Evolutionary conservation across 1,139 yeast species (phyloP).

Genomic region (Kodamaea derodonti): DNA sequence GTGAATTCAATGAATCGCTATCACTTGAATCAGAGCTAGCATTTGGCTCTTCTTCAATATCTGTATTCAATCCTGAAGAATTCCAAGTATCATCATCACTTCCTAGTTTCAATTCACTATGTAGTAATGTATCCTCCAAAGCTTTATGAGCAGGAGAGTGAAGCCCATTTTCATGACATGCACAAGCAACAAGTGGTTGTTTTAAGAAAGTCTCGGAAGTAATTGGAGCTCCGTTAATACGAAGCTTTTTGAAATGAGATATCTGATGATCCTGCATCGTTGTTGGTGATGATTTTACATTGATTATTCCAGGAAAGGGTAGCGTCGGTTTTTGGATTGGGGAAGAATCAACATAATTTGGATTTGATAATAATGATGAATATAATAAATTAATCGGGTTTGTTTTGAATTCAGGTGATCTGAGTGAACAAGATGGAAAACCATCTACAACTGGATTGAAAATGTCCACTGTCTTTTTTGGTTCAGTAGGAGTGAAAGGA

Average conservation of each 20-base stretch:
- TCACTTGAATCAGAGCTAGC: slow-evolving; percentile 20
- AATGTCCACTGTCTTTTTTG: background rate
- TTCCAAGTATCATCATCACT: slow-evolving; percentile 18
- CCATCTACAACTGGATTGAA: background rate
- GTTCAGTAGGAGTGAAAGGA: slow-evolving; percentile 6
- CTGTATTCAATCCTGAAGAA: slow-evolving; percentile 25
- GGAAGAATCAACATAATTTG: slow-evolving; percentile 6
- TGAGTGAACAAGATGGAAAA: background rate
- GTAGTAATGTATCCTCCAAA: slow-evolving; percentile 10
- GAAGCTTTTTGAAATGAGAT: slow-evolving; percentile 41
- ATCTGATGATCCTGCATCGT: slow-evolving; percentile 33
- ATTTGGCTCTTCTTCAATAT: slow-evolving; percentile 13
- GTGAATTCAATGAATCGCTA: slow-evolving; percentile 20
- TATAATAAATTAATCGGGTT: slow-evolving; percentile 15
- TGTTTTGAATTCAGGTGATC: slow-evolving; percentile 4
- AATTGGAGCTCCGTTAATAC: slow-evolving; percentile 41
- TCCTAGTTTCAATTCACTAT: slow-evolving; percentile 11
- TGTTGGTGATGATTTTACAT: slow-evolving; percentile 37
- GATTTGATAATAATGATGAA: slow-evolving; percentile 13
- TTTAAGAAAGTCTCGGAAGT: slow-evolving; percentile 25
- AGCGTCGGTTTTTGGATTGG: slow-evolving; percentile 7
- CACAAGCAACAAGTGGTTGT: slow-evolving; percentile 9
- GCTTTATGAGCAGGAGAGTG: slow-evolving; percentile 10
- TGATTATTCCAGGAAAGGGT: slow-evolving; percentile 12
- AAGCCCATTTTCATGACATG: slow-evolving; percentile 1